A percentile compares a stretch with the other conserved stretches of the same genome.
Conservation (phyloP, 2,329 filamentous ascomycete species). For the Xylaria sp. region DNA sequence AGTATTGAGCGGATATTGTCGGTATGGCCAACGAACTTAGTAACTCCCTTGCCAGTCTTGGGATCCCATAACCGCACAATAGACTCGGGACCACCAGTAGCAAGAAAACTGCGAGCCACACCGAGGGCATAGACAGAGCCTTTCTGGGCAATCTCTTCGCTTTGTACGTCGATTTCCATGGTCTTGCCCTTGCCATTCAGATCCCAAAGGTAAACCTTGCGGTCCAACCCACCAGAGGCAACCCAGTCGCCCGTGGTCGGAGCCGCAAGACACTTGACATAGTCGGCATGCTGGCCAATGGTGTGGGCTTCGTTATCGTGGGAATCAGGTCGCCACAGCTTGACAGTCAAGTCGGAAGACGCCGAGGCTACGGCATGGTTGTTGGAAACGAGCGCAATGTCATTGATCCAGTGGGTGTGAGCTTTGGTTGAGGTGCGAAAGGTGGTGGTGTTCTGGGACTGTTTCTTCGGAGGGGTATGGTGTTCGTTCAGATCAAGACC, state of each 20-base stretch:
- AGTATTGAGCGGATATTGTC: slow-evolving; percentile 92
- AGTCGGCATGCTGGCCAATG: slow-evolving; percentile 93
- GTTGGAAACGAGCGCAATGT: slow-evolving; percentile 79
- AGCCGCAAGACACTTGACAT: slow-evolving; percentile 91
- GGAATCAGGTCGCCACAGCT: slow-evolving; percentile 83
- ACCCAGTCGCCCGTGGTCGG: slow-evolving; percentile 79
- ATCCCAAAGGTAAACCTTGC: slow-evolving; percentile 93
- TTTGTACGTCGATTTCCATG: slow-evolving; percentile 82
- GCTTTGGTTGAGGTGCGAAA: slow-evolving; percentile 70
- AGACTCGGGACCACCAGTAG: slow-evolving; percentile 92
- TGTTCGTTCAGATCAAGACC: slow-evolving; percentile 65
- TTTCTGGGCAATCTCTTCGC: slow-evolving; percentile 85
- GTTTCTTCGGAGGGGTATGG: slow-evolving; percentile 44
- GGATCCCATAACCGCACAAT: slow-evolving; percentile 93
- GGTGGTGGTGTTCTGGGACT: slow-evolving; percentile 57
- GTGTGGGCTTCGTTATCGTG: slow-evolving; percentile 72
- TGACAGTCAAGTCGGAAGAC: slow-evolving; percentile 92
- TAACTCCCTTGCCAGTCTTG: slow-evolving; percentile 85
- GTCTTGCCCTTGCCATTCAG: slow-evolving; percentile 84
- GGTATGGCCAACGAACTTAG: slow-evolving; percentile 95
- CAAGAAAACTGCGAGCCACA: slow-evolving; percentile 79
- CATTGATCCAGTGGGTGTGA: slow-evolving; percentile 96
- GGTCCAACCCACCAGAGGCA: slow-evolving; percentile 89
- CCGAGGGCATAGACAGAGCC: slow-evolving; percentile 93
- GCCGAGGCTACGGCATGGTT: slow-evolving; percentile 84